phyloP scores from a whole-genome alignment of 228 moss, liverwort and hornwort species.

The Sphagnum magellanicum region DNA sequence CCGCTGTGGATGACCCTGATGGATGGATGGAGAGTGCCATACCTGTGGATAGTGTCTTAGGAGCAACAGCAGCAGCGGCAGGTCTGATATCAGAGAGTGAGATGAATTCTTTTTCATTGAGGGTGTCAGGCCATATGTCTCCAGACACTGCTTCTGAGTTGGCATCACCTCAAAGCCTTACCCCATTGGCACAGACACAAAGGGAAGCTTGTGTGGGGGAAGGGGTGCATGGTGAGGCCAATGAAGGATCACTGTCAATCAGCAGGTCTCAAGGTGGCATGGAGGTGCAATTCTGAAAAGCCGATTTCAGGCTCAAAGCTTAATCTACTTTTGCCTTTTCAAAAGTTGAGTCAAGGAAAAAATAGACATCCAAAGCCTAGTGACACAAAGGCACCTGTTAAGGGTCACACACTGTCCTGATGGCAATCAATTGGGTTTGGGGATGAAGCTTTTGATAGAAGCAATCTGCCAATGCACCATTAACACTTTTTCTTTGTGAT shows the following conservation, averaged over 20 bases:
- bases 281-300: slow-evolving; percentile 24
- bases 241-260: slow-evolving; percentile 20
- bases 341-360: no score
- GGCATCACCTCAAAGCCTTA: slow-evolving; percentile 38
- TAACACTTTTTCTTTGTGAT: no score
- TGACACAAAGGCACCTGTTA: no score
- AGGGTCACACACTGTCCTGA: no score
- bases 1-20: slow-evolving; percentile 67
- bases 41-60: slow-evolving; percentile 85
- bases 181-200: slow-evolving; percentile 28
- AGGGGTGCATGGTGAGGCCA: slow-evolving; percentile 14
- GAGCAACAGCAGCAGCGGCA: slow-evolving; percentile 93
- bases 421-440: no score
- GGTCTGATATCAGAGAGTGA: slow-evolving; percentile 92
- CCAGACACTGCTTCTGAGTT: slow-evolving; percentile 45
- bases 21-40: slow-evolving; percentile 99
- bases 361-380: no score
- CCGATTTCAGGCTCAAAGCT: background rate
- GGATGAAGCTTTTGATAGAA: no score
- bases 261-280: slow-evolving; percentile 33
- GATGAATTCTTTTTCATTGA: slow-evolving; percentile 81
- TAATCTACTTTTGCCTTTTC: background rate
- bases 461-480: no score
- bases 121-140: slow-evolving; percentile 68
- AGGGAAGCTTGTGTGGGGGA: slow-evolving; percentile 19